phyloP scores from a whole-genome alignment of 1,284 basidiomycete genomes.

The Apiotrichum gracile region DNA sequence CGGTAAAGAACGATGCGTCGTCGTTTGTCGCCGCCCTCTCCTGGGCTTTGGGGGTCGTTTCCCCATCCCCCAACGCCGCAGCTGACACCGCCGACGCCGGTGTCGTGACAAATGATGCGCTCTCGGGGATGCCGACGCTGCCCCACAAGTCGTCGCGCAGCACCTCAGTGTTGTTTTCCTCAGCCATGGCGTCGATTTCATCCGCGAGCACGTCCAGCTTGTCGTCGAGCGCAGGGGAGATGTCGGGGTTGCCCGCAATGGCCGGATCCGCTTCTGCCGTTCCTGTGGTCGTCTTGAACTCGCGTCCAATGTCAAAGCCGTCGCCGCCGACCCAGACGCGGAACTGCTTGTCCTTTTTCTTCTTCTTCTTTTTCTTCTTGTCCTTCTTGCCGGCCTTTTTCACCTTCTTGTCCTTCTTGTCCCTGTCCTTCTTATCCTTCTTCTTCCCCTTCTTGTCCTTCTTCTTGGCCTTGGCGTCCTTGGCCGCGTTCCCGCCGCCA shows the following conservation, averaged over 20 bases:
- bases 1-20: neutral
- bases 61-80: neutral
- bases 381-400: constrained; percentile 6
- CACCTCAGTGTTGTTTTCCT: neutral
- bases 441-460: constrained; percentile 2
- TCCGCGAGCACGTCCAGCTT: neutral
- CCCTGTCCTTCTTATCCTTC: constrained; percentile 13
- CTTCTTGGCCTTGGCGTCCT: neutral
- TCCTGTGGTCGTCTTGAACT: constrained; percentile 21
- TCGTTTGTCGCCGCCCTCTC: neutral
- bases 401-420: constrained; percentile 15
- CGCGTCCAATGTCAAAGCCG: constrained; percentile 42
- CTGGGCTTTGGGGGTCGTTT: neutral
- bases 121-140: neutral
- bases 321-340: constrained; percentile 32
- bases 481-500: constrained; percentile 7
- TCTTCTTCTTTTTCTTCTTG: constrained; percentile 12
- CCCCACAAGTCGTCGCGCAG: neutral
- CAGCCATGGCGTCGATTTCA: neutral
- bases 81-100: no score
- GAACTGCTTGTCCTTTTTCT: constrained; percentile 16
- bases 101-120: no score
- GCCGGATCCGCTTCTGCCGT: neutral
- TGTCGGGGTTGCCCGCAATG: neutral
- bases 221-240: neutral